These are phyloP conservation scores for Pseudocercospora musae DNA, from an alignment of 2,329 filamentous ascomycete genomes.

Conservation along the genomic window DNA sequence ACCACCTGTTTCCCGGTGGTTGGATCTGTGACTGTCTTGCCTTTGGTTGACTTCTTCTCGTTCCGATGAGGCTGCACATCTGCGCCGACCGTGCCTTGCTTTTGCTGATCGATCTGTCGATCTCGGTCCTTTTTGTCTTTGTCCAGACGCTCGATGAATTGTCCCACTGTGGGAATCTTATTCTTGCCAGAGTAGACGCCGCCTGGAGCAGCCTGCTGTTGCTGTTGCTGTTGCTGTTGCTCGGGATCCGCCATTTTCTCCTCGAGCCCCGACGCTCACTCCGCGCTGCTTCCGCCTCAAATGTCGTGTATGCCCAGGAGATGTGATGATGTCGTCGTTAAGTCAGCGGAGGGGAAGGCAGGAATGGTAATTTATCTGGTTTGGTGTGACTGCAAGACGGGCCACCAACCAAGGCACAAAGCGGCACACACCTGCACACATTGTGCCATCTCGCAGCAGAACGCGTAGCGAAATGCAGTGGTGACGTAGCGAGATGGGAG, in stretches of 20 bases:
- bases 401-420: background rate
- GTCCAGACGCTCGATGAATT: conserved; percentile 78
- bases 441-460: background rate
- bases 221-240: conserved; percentile 10
- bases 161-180: conserved; percentile 80
- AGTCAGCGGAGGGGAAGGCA: background rate
- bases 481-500: background rate
- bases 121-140: conserved; percentile 74
- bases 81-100: conserved; percentile 31
- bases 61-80: conserved; percentile 48
- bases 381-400: background rate
- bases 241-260: conserved; percentile 1
- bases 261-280: background rate
- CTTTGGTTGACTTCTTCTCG: conserved; percentile 44
- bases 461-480: background rate
- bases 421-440: background rate
- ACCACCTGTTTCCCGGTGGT: conserved; percentile 81
- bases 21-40: conserved; percentile 74
- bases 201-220: conserved; percentile 40
- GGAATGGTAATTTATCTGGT: background rate
- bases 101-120: conserved; percentile 59
- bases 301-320: background rate
- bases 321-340: background rate
- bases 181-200: conserved; percentile 77
- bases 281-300: background rate